A percentile compares a stretch with the other conserved stretches of the same genome.
Conservation (phyloP, 75 land plant species). For the Isoetes taiwanensis region DNA sequence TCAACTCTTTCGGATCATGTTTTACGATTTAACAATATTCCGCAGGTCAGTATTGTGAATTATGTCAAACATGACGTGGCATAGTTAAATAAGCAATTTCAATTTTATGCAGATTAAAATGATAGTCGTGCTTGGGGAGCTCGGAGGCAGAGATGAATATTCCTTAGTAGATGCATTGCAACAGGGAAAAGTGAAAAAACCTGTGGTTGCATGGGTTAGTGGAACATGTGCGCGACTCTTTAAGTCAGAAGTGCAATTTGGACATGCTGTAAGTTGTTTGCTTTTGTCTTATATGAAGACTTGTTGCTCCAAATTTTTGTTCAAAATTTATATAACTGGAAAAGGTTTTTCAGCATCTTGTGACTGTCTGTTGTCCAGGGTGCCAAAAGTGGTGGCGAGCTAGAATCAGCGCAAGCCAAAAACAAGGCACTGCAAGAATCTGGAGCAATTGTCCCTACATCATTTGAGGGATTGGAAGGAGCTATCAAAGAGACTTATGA, state of each 20-base stretch:
- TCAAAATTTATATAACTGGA: no score
- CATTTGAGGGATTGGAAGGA: constrained; percentile 75
- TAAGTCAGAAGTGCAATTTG: constrained; percentile 99
- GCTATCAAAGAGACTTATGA: constrained; percentile 65
- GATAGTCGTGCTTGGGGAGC: constrained; percentile 96
- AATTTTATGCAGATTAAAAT: constrained; percentile 55
- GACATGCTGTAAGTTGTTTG: constrained; percentile 73
- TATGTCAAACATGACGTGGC: no score
- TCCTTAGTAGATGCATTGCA: constrained; percentile 90
- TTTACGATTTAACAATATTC: constrained; percentile 87
- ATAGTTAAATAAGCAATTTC: no score
- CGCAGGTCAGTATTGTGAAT: constrained; percentile 42
- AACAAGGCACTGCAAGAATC: constrained; percentile 77
- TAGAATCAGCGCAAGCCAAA: constrained; percentile 97
- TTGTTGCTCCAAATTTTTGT: no score
- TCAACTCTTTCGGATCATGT: constrained; percentile 98
- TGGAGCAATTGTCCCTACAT: constrained; percentile 90
- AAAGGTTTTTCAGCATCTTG: not conserved
- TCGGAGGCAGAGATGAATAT: constrained; percentile 92
- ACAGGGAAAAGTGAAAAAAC: constrained; percentile 79
- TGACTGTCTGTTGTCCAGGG: constrained; percentile 26
- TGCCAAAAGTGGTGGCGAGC: constrained; percentile 92
- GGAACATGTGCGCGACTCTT: constrained; percentile 94
- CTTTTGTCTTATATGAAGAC: not conserved
- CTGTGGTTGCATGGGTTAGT: constrained; percentile 98